A percentile compares a stretch with the other conserved stretches of the same genome.
These are phyloP conservation scores for Solanum pinnatisectum DNA, from an alignment of 257 asterid species.

Conservation along the genomic window DNA sequence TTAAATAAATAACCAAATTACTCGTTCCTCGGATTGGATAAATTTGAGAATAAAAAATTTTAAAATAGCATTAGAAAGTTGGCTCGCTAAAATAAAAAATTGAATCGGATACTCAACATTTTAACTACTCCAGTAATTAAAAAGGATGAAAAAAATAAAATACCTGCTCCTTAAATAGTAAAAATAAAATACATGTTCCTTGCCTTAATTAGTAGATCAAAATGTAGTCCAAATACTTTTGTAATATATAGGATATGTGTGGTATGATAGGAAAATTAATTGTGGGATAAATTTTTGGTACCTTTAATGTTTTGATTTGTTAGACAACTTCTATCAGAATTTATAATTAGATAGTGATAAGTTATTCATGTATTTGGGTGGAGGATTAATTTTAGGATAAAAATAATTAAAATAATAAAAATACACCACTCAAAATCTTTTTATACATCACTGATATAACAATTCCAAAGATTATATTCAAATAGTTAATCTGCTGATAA, in stretches of 20 bases:
- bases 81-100: background rate
- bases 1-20: background rate
- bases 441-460: background rate
- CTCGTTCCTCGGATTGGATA: background rate
- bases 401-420: too few relatives aligned
- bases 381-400: background rate
- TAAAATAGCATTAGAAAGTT: background rate
- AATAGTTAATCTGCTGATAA: too few relatives aligned
- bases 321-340: background rate
- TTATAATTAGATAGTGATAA: background rate
- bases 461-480: too few relatives aligned
- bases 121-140: background rate
- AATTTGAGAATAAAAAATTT: background rate
- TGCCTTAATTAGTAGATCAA: background rate
- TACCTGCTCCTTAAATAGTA: background rate
- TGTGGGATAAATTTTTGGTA: background rate
- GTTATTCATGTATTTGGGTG: background rate
- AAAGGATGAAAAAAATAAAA: background rate
- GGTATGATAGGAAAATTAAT: too few relatives aligned
- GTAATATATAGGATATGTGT: background rate
- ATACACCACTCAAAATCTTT: too few relatives aligned
- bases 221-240: background rate
- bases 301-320: background rate
- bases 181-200: too few relatives aligned
- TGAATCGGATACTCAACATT: background rate